phyloP scores from a whole-genome alignment of 148 eudicot genomes.

The Rhododendron ovatum region DNA sequence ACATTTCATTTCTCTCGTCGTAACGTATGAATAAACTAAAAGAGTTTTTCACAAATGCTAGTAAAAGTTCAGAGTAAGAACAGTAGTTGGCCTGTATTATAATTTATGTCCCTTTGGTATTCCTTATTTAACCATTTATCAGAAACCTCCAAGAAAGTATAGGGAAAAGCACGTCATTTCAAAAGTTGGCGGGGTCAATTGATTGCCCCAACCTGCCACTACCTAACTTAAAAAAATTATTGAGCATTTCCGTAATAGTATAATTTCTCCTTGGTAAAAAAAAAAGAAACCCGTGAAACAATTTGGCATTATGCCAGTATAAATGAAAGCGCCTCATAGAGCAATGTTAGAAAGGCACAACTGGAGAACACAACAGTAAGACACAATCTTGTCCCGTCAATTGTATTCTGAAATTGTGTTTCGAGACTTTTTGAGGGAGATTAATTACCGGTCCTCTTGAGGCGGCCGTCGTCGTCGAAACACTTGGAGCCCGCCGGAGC shows the following conservation, averaged over 20 bases:
- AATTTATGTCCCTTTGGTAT: background rate
- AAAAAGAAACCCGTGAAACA: too few species aligned
- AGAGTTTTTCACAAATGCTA: background rate
- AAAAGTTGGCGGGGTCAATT: background rate
- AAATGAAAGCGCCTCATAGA: background rate
- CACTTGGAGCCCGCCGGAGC: conserved; percentile 25
- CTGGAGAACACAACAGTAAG: background rate
- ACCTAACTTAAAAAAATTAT: background rate
- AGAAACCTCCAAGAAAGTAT: background rate
- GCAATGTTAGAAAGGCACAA: background rate
- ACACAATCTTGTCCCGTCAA: background rate
- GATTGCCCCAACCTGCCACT: background rate
- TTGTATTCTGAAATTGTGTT: background rate
- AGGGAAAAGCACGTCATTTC: background rate
- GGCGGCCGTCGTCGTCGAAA: conserved; percentile 46
- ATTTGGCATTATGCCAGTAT: too few species aligned
- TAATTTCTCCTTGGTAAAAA: background rate
- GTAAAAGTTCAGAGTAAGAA: background rate
- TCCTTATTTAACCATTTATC: background rate
- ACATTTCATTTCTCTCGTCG: background rate
- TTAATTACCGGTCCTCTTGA: conserved; percentile 36
- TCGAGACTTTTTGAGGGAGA: background rate
- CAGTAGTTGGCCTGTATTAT: background rate
- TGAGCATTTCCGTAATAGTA: background rate
- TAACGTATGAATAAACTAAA: background rate